These are phyloP conservation scores for Penicillium steckii DNA, from an alignment of 495 filamentous ascomycete genomes.

Conservation along the genomic window DNA sequence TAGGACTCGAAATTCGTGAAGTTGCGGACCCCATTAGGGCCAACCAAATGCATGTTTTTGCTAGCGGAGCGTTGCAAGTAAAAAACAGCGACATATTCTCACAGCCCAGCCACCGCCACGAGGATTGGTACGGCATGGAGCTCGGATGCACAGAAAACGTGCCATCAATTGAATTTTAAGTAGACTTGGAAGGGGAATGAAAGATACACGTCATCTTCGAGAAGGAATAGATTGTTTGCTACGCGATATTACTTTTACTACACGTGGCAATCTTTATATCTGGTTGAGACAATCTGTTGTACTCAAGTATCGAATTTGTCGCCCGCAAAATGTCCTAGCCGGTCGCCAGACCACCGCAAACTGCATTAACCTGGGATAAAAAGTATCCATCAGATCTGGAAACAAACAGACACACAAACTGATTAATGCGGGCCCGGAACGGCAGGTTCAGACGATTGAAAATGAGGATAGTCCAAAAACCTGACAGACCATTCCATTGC, in stretches of 20 bases:
- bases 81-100: too few species aligned
- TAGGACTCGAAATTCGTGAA: too few species aligned
- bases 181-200: not conserved
- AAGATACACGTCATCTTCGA: not conserved
- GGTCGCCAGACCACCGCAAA: not conserved
- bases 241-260: not conserved
- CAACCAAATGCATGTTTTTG: too few species aligned
- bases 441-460: not conserved
- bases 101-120: too few species aligned
- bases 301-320: not conserved
- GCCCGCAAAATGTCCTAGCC: not conserved
- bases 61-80: too few species aligned
- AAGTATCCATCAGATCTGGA: not conserved
- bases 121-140: not conserved
- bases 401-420: not conserved
- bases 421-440: not conserved
- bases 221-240: not conserved
- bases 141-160: not conserved
- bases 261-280: not conserved
- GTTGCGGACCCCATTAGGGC: too few species aligned
- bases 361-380: not conserved
- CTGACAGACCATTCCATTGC: conserved; percentile 18
- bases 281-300: not conserved
- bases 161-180: not conserved
- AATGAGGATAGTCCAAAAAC: conserved; percentile 13